Conservation (phyloP, 495 filamentous ascomycete genomes). For the Penicillium manginii region DNA sequence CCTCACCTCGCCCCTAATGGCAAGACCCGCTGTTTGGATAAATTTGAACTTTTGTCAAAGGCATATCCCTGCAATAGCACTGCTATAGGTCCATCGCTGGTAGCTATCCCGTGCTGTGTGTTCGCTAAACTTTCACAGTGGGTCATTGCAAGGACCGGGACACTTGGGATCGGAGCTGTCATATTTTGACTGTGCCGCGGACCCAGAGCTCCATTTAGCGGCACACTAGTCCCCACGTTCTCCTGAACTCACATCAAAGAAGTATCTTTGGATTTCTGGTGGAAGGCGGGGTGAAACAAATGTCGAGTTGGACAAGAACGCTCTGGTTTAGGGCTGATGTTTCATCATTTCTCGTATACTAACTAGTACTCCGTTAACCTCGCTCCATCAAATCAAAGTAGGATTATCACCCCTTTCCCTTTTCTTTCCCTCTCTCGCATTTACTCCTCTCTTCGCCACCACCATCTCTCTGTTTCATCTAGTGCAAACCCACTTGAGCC, state of each 20-base stretch:
- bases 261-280: not conserved
- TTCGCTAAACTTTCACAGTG: slow-evolving; percentile 18
- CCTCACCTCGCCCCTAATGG: not conserved
- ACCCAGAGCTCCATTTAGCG: slow-evolving; percentile 20
- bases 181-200: slow-evolving; percentile 36
- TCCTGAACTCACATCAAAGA: slow-evolving; percentile 5
- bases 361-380: not conserved
- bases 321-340: not conserved
- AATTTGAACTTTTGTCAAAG: not conserved
- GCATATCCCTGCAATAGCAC: slow-evolving; percentile 4
- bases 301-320: slow-evolving; percentile 1
- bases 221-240: slow-evolving; percentile 31
- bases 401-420: not conserved
- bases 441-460: not conserved
- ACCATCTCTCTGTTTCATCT: slow-evolving; percentile 2
- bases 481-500: slow-evolving; percentile 7
- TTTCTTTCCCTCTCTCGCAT: not conserved
- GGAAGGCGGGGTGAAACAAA: slow-evolving; percentile 1
- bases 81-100: not conserved
- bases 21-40: not conserved
- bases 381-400: not conserved
- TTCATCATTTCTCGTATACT: not conserved
- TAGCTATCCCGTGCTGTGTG: slow-evolving; percentile 12
- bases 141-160: slow-evolving; percentile 6
- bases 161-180: slow-evolving; percentile 41